phyloP scores from a whole-genome alignment of 2,329 filamentous ascomycete genomes.

The Colletotrichum horii region DNA sequence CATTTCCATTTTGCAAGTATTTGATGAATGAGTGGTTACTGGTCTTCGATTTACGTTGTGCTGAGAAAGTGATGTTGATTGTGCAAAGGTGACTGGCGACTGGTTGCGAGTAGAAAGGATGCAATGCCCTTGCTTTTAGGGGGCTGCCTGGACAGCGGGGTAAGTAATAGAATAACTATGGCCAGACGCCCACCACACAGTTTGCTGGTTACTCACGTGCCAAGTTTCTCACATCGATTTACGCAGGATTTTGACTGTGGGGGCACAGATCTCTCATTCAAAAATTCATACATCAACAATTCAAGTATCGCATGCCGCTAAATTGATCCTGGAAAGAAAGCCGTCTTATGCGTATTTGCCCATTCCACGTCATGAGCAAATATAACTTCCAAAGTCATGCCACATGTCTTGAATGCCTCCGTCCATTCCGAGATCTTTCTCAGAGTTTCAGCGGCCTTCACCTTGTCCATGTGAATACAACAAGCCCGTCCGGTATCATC shows the following conservation, averaged over 20 bases:
- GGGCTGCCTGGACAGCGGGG: too few species aligned
- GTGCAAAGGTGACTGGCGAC: neutral
- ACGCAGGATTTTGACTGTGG: neutral
- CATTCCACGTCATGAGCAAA: neutral
- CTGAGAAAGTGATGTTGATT: neutral
- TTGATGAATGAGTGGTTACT: neutral
- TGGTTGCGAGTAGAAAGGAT: neutral
- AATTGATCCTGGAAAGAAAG: neutral
- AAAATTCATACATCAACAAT: too few species aligned
- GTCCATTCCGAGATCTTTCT: neutral
- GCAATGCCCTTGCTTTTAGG: neutral
- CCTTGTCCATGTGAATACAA: neutral
- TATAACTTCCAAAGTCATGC: neutral
- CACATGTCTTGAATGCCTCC: neutral
- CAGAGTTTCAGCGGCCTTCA: neutral
- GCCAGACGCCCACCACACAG: neutral
- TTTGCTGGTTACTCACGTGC: neutral
- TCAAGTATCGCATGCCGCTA: neutral
- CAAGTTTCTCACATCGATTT: too few species aligned
- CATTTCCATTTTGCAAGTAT: neutral
- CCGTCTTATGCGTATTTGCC: neutral
- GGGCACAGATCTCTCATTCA: neutral
- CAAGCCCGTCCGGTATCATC: neutral
- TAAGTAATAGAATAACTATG: neutral
- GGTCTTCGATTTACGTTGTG: neutral